Percentiles rank a stretch among this genome's conserved stretches.
These are phyloP conservation scores for Juglanconis juglandina DNA, from an alignment of 2,329 filamentous ascomycete genomes.

Conservation along the genomic window DNA sequence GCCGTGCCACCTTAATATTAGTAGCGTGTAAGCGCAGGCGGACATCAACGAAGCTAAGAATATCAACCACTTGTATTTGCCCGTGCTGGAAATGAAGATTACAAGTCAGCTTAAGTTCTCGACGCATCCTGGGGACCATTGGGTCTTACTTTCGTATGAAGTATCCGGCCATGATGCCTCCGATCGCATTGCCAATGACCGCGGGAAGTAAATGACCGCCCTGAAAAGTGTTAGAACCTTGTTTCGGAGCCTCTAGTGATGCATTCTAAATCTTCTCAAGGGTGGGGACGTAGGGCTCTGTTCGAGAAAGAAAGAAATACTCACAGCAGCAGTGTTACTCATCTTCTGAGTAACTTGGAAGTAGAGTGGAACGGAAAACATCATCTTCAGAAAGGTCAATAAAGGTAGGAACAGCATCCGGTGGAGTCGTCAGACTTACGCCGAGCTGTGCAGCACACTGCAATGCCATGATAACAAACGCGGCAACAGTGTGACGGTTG, in stretches of 20 bases:
- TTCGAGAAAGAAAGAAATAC: background rate
- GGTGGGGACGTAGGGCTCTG: too few relatives aligned
- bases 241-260: background rate
- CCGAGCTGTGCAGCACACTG: conserved; percentile 58
- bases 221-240: background rate
- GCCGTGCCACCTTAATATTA: conserved; percentile 58
- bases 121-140: background rate
- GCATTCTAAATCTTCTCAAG: background rate
- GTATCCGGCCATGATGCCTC: conserved; percentile 57
- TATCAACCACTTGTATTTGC: conserved; percentile 55
- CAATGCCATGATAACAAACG: conserved; percentile 48
- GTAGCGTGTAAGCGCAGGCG: conserved; percentile 47
- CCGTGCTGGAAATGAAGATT: conserved; percentile 41
- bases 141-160: conserved; percentile 45
- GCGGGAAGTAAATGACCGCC: conserved; percentile 63
- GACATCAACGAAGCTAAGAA: conserved; percentile 48
- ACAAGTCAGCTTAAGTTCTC: background rate
- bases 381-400: conserved; percentile 36
- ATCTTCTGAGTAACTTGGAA: conserved; percentile 61
- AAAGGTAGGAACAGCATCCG: background rate
- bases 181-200: conserved; percentile 63
- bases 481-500: conserved; percentile 49
- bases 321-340: conserved; percentile 51
- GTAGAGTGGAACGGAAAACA: conserved; percentile 66
- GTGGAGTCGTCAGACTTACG: conserved; percentile 32